Conservation (phyloP, 1,284 basidiomycete species). For the Crucibulum cyathiforme region DNA sequence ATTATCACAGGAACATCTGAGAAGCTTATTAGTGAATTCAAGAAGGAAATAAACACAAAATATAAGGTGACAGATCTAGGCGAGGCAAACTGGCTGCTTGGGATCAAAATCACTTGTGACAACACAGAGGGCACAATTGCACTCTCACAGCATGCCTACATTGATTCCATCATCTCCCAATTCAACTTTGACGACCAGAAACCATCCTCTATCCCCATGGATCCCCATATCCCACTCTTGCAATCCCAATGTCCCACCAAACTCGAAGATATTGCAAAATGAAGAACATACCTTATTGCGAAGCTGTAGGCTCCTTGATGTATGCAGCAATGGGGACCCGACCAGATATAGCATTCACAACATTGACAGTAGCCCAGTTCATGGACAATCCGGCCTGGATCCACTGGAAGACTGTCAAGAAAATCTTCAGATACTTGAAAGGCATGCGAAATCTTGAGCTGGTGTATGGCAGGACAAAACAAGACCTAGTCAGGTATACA, state of each 20-base stretch:
- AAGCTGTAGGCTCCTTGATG: conserved; percentile 26
- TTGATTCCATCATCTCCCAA: neutral
- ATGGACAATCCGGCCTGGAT: conserved; percentile 14
- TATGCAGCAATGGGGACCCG: conserved; percentile 13
- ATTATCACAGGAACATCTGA: conserved; percentile 19
- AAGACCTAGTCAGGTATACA: conserved; percentile 45
- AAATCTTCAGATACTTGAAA: conserved; percentile 29
- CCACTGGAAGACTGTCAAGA: conserved; percentile 26
- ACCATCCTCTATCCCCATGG: neutral
- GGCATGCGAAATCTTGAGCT: conserved; percentile 15
- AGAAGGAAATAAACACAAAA: conserved; percentile 20
- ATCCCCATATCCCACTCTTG: neutral
- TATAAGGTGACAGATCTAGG: conserved; percentile 41
- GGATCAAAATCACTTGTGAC: conserved; percentile 38
- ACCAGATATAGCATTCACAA: conserved; percentile 19
- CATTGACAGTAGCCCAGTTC: conserved; percentile 19
- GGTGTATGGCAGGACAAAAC: conserved; percentile 8
- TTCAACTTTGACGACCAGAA: neutral
- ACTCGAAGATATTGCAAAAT: neutral
- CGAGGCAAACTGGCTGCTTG: conserved; percentile 33
- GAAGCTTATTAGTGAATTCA: conserved; percentile 20
- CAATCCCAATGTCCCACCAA: neutral
- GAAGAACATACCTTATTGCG: neutral
- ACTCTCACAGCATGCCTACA: neutral
- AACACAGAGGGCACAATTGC: conserved; percentile 24